phyloP scores from a whole-genome alignment of 768 basidiomycete genomes.

The Pholiota conissans region DNA sequence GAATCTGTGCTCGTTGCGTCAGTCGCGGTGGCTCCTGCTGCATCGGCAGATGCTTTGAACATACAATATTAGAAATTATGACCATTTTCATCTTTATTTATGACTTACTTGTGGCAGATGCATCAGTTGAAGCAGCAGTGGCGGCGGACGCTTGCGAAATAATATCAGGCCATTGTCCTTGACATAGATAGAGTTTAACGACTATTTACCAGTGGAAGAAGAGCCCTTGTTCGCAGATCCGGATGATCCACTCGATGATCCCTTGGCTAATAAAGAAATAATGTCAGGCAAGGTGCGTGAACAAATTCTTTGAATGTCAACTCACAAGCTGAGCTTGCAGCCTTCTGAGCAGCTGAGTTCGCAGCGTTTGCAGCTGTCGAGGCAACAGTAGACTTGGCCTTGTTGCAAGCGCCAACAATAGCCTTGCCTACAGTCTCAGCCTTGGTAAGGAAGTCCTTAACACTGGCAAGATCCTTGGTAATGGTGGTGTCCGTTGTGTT shows the following conservation, averaged over 20 bases:
- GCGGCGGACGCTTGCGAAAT: no score
- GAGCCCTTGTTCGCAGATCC: conserved; percentile 13
- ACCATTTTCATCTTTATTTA: no score
- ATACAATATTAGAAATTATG: no score
- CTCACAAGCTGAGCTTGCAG: conserved; percentile 10
- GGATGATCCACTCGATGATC: conserved; percentile 9
- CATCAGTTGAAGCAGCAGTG: conserved; percentile 10
- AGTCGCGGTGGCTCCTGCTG: conserved; percentile 3
- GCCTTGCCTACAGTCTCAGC: conserved; percentile 22
- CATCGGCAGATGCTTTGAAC: conserved; percentile 13
- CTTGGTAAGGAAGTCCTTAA: conserved; percentile 21
- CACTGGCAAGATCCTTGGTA: conserved; percentile 18
- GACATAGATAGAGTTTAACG: no score
- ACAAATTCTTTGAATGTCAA: neutral
- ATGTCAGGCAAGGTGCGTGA: neutral
- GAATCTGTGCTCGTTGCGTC: conserved; percentile 10
- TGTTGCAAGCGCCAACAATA: conserved; percentile 21
- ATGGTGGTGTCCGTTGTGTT: conserved; percentile 22
- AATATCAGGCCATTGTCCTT: no score
- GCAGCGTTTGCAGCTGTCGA: conserved; percentile 10
- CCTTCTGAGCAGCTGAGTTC: conserved; percentile 12
- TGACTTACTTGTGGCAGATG: conserved; percentile 3
- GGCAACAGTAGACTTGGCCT: conserved; percentile 9
- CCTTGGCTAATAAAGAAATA: conserved; percentile 14
- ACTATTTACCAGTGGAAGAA: conserved; percentile 4